phyloP scores from a whole-genome alignment of 2,329 filamentous ascomycete species.

The Venturia oleaginea region DNA sequence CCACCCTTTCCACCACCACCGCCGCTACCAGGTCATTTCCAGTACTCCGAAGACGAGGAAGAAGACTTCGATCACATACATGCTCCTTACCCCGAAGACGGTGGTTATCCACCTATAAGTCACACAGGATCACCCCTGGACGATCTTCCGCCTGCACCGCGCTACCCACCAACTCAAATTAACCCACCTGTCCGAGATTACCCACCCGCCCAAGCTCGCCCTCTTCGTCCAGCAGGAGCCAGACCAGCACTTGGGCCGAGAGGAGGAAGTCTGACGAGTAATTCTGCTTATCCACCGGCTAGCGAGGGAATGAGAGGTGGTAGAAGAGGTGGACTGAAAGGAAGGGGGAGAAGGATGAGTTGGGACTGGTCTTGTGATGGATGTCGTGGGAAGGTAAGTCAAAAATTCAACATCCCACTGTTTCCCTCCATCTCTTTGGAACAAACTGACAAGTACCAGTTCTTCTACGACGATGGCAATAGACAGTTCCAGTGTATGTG shows the following conservation, averaged over 20 bases:
- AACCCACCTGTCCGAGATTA: neutral
- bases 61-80: conserved; percentile 3
- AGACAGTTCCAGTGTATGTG: neutral
- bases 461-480: neutral
- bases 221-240: neutral
- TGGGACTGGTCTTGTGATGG: conserved; percentile 4
- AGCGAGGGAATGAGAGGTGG: neutral
- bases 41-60: neutral
- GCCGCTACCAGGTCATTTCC: neutral
- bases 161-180: neutral
- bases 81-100: neutral
- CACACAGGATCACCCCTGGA: neutral
- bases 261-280: neutral
- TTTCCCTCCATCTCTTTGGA: neutral
- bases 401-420: neutral
- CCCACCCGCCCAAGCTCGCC: neutral
- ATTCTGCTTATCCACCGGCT: neutral
- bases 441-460: neutral
- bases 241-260: neutral
- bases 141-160: neutral
- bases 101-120: neutral
- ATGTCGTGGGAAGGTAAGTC: neutral
- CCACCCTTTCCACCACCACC: neutral
- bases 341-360: neutral
- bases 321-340: neutral